A percentile compares a stretch with the other conserved stretches of the same genome.
Evolutionary conservation across 1,284 basidiomycete species (phyloP).

Genomic region (Austroboletus niveus): DNA sequence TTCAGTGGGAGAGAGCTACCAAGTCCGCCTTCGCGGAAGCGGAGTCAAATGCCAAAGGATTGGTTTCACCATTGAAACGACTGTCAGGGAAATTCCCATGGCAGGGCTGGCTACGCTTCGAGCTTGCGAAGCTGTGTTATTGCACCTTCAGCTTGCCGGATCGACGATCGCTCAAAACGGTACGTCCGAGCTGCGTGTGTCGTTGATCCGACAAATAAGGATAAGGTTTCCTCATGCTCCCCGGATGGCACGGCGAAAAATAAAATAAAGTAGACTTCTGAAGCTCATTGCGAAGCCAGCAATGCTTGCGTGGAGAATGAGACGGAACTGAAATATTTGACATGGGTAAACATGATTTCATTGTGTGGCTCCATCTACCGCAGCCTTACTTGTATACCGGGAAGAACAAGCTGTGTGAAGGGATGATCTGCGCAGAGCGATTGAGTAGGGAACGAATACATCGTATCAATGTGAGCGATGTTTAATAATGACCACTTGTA

Average conservation of each 20-base stretch:
- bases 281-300: background rate
- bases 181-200: background rate
- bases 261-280: background rate
- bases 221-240: constrained; percentile 2
- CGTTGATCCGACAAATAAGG: constrained; percentile 5
- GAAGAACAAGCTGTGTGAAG: background rate
- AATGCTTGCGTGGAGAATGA: background rate
- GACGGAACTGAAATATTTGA: background rate
- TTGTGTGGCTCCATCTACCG: background rate
- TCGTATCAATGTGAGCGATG: background rate
- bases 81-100: constrained; percentile 1
- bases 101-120: background rate
- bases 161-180: background rate
- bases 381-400: background rate
- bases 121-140: background rate
- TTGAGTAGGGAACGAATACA: background rate
- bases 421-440: background rate
- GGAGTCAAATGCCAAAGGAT: constrained; percentile 15
- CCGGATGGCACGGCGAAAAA: background rate
- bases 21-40: constrained; percentile 36
- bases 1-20: constrained; percentile 9
- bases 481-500: background rate
- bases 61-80: background rate
- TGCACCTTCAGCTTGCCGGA: background rate
- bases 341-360: background rate